A percentile compares a stretch with the other conserved stretches of the same genome.
These are phyloP conservation scores for Aspergillus avenaceus DNA, from an alignment of 495 filamentous ascomycete species.

Conservation along the genomic window DNA sequence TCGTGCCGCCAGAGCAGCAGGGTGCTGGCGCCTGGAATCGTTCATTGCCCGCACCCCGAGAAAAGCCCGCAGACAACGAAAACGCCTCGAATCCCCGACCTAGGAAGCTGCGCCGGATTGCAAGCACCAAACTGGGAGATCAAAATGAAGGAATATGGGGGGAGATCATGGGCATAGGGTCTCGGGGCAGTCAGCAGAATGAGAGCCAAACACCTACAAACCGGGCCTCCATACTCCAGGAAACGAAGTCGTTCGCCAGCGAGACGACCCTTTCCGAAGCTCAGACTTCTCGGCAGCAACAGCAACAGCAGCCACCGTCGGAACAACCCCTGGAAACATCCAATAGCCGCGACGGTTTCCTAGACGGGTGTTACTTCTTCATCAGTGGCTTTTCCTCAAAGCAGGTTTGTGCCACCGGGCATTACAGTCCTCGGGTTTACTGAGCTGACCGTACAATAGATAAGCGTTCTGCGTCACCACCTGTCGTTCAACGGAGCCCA, in stretches of 20 bases:
- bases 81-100: constrained; percentile 31
- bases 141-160: constrained; percentile 84
- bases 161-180: constrained; percentile 66
- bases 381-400: constrained; percentile 61
- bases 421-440: neutral
- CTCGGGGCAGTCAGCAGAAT: constrained; percentile 29
- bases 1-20: constrained; percentile 60
- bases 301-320: too few relatives aligned
- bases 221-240: constrained; percentile 26
- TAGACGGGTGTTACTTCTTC: constrained; percentile 50
- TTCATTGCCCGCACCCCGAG: constrained; percentile 29
- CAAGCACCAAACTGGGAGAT: constrained; percentile 70
- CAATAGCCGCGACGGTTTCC: constrained; percentile 26
- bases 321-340: constrained; percentile 6
- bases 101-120: constrained; percentile 72
- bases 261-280: constrained; percentile 31
- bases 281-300: constrained; percentile 17
- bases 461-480: constrained; percentile 45
- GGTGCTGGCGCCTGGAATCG: constrained; percentile 76
- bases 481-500: constrained; percentile 51
- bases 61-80: constrained; percentile 21
- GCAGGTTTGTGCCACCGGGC: constrained; percentile 34
- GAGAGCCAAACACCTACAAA: constrained; percentile 23
- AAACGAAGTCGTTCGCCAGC: constrained; percentile 39
- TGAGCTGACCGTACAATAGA: constrained; percentile 29